Conservation (phyloP, 2,329 filamentous ascomycete genomes). For the Aureobasidium musti region DNA sequence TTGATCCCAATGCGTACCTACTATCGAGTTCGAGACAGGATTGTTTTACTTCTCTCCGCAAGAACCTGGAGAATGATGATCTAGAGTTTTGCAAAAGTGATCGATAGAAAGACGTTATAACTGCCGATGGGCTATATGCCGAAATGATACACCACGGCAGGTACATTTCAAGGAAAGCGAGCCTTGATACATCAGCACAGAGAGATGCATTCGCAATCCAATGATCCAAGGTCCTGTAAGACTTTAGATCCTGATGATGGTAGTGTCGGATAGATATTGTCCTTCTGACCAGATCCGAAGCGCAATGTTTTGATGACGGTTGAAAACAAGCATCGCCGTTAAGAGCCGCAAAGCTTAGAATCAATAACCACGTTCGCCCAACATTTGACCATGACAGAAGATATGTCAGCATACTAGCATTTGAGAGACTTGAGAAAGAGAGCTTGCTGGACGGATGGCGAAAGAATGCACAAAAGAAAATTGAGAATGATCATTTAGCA, state of each 20-base stretch:
- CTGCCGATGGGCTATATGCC: conserved; percentile 3
- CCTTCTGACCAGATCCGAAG: background rate
- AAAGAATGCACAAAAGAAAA: background rate
- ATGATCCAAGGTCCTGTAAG: too few relatives aligned
- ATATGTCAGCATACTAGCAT: background rate
- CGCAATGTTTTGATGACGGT: background rate
- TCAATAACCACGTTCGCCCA: conserved; percentile 19
- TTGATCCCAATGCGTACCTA: conserved; percentile 6
- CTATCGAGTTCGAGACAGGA: background rate
- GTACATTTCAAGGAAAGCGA: too few relatives aligned
- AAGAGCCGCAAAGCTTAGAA: conserved; percentile 7
- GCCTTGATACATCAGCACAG: background rate
- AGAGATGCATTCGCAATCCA: background rate
- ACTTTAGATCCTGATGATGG: background rate
- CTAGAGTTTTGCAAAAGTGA: background rate
- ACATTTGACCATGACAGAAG: background rate
- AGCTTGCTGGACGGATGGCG: background rate
- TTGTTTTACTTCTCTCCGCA: background rate
- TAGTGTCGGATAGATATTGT: background rate
- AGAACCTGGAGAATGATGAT: background rate
- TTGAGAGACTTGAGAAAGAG: background rate
- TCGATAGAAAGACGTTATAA: conserved; percentile 27
- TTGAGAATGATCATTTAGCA: background rate
- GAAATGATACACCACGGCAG: background rate
- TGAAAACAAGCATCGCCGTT: conserved; percentile 25